Conservation (phyloP, 169 alveolate genomes). For the Plasmodium adleri region DNA sequence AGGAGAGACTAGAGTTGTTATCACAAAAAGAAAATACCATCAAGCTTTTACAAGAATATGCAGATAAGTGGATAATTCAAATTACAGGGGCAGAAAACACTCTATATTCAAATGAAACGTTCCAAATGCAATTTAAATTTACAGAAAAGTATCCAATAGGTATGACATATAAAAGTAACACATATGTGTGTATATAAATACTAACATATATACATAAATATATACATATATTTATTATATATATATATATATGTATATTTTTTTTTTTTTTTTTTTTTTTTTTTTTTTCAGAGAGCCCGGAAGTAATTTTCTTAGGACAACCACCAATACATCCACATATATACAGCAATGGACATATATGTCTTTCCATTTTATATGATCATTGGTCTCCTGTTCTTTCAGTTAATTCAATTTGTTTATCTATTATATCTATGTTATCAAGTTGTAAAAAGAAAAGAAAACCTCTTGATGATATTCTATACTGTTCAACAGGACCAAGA, state of each 20-base stretch:
- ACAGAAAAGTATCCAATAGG: constrained; percentile 81
- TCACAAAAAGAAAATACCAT: constrained; percentile 61
- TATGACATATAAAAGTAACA: constrained; percentile 3
- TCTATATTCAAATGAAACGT: constrained; percentile 72
- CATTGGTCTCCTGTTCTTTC: constrained; percentile 84
- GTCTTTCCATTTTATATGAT: constrained; percentile 90
- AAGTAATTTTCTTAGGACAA: constrained; percentile 90
- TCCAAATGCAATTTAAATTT: constrained; percentile 77
- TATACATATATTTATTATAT: background rate
- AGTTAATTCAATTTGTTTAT: constrained; percentile 78
- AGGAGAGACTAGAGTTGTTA: constrained; percentile 57
- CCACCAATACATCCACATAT: constrained; percentile 96
- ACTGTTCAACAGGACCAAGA: constrained; percentile 74
- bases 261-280: background rate
- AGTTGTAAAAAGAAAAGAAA: constrained; percentile 68
- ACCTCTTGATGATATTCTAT: constrained; percentile 78
- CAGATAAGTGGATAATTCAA: constrained; percentile 78
- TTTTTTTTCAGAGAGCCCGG: constrained; percentile 92
- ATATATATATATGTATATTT: background rate
- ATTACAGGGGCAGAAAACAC: constrained; percentile 82
- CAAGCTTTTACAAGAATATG: constrained; percentile 45
- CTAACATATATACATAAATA: background rate
- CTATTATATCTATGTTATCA: constrained; percentile 81
- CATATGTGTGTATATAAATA: background rate
- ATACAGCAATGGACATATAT: constrained; percentile 95